Evolutionary conservation across 2,329 filamentous ascomycete species (phyloP), one percentile per base, ranked within the genome.

Genomic region (Ophidiomyces ophidiicola): DNA sequence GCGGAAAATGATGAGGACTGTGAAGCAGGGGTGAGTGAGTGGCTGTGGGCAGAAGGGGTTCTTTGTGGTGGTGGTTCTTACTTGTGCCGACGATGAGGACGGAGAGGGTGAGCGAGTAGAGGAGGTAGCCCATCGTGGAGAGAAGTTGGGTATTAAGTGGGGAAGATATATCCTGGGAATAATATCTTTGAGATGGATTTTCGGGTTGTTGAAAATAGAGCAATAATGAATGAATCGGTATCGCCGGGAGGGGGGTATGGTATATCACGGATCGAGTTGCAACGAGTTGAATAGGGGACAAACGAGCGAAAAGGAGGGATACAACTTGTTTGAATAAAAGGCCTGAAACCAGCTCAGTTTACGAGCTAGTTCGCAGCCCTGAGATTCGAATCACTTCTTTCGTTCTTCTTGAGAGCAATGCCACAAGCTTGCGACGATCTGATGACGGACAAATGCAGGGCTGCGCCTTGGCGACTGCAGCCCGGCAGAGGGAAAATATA

Each of bases 1-100:
- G 50, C 88, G 84, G 42, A 82, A 88, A 49, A 90, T 66, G 70
- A 86, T 94, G 53, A 90, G 77, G 43, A 69, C 74, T 82, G 49
- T 18, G 19, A 8, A 10, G 31, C 20, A 24, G 31, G 45, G 29
- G 35, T 35, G 21, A 19, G 25, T 30, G 11, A 19, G 8, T 7
- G 20, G 18, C 20, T 11, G n/a, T 6, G 32, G 7, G 23, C 17
- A 6, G 14, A n/a, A 25, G n/a, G 26, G 17, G 39, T 18, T 17
- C 15, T 17, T 26, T 26, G 11, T 29, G 32, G 24, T 15, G 25
- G 23, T 31, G 25, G 32, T 23, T 17, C 65, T 44, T 68, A 82
- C 78, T 65, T 41, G 84, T 90, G 44, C 78, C 80, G 48, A 72
- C 54, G 50, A 87, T 55, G 53, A 94, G 69, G 56, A 82, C 70